These are phyloP conservation scores for Coemansia sp. DNA, from an alignment of 192 early-diverging fungal genomes.

Conservation along the genomic window DNA sequence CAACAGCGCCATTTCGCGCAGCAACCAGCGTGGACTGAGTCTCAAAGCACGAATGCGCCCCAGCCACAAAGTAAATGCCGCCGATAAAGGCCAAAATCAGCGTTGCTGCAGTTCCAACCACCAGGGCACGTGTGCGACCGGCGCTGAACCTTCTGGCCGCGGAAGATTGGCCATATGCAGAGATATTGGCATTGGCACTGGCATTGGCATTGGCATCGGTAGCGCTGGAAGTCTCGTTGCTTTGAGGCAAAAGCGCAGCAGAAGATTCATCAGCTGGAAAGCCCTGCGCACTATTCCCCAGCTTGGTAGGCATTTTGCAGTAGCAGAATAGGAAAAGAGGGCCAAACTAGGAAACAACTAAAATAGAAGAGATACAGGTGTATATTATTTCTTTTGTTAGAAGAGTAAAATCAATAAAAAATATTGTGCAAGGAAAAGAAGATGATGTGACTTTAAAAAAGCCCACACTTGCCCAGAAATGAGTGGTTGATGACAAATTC, in stretches of 20 bases:
- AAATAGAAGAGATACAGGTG: not conserved
- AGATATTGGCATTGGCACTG: not conserved
- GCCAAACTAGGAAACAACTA: not conserved
- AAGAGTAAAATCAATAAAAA: not conserved
- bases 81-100: slow-evolving; percentile 24
- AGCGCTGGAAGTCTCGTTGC: slow-evolving; percentile 1
- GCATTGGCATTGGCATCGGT: not conserved
- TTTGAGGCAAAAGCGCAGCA: slow-evolving; percentile 13
- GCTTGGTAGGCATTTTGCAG: slow-evolving; percentile 5
- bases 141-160: not conserved
- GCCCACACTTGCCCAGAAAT: no score
- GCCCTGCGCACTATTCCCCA: slow-evolving; percentile 3
- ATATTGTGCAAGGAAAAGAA: no score
- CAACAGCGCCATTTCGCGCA: slow-evolving; percentile 63
- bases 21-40: slow-evolving; percentile 36
- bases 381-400: not conserved
- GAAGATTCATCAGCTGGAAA: slow-evolving; percentile 6
- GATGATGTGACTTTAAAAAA: no score
- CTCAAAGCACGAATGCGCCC: slow-evolving; percentile 11
- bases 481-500: no score
- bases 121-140: slow-evolving; percentile 10
- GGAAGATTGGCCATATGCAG: not conserved
- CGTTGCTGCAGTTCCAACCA: slow-evolving; percentile 9
- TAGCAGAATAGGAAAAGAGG: not conserved
- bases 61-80: slow-evolving; percentile 11